Evolutionary conservation across 805 yeast genomes (phyloP).

Genomic region (Teunomyces stri): DNA sequence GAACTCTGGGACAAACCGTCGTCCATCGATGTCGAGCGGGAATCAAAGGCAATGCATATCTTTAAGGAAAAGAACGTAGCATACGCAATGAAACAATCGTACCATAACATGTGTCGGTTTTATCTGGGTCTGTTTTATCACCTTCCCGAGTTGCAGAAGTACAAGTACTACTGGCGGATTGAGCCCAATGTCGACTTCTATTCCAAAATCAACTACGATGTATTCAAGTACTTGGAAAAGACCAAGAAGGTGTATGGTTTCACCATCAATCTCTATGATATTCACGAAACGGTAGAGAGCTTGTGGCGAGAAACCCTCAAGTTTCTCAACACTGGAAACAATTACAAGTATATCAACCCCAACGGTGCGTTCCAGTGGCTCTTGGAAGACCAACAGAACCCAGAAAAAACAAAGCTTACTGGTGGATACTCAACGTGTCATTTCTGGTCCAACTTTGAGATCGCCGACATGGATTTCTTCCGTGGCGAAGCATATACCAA

Average conservation of each 20-base stretch:
- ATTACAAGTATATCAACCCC: slow-evolving; percentile 49
- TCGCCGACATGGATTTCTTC: slow-evolving; percentile 79
- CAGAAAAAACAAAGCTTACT: slow-evolving; percentile 39
- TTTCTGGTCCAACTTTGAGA: slow-evolving; percentile 89
- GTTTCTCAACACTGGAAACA: slow-evolving; percentile 54
- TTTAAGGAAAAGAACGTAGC: slow-evolving; percentile 48
- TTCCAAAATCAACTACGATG: slow-evolving; percentile 71
- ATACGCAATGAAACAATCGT: slow-evolving; percentile 60
- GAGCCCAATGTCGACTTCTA: slow-evolving; percentile 72
- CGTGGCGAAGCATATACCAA: slow-evolving; percentile 62
- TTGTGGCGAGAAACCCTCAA: slow-evolving; percentile 71
- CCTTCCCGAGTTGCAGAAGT: slow-evolving; percentile 59
- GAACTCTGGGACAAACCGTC: slow-evolving; percentile 60
- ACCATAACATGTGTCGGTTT: slow-evolving; percentile 85
- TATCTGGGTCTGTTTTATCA: slow-evolving; percentile 64
- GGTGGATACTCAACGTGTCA: slow-evolving; percentile 70
- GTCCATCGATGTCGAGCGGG: slow-evolving; percentile 47
- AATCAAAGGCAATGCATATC: slow-evolving; percentile 38
- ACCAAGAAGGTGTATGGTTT: slow-evolving; percentile 74
- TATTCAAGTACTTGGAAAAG: slow-evolving; percentile 68
- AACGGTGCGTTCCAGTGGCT: slow-evolving; percentile 55
- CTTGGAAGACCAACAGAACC: slow-evolving; percentile 50
- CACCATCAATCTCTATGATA: slow-evolving; percentile 66
- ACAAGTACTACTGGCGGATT: slow-evolving; percentile 75
- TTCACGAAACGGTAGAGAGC: slow-evolving; percentile 57